Evolutionary conservation across 148 eudicot species (phyloP).

Genomic region (Hydrangea macrophylla): DNA sequence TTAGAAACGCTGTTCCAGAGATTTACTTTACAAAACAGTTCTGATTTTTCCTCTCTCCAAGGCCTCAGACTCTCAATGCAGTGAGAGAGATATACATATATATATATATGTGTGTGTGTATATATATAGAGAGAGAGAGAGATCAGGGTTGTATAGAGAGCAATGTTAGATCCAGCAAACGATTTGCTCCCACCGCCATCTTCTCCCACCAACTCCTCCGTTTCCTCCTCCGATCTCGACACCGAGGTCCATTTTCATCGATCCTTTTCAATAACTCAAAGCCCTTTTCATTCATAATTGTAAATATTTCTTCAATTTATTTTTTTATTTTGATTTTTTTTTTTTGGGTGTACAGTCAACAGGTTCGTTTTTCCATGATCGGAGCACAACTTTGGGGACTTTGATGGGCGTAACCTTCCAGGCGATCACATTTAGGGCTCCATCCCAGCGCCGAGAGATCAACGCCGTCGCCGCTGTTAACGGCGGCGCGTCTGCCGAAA

Average conservation of each 20-base stretch:
- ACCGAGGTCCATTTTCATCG: slow-evolving; percentile 26
- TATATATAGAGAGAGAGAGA: not conserved
- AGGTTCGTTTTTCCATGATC: slow-evolving; percentile 59
- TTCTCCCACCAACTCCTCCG: slow-evolving; percentile 45
- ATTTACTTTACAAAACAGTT: too few species aligned
- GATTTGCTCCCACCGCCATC: slow-evolving; percentile 28
- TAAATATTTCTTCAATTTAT: not conserved
- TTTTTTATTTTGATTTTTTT: not conserved
- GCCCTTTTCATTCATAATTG: not conserved
- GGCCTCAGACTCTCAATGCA: too few species aligned
- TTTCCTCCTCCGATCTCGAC: slow-evolving; percentile 57
- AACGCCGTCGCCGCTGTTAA: not conserved
- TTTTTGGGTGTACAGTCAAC: slow-evolving; percentile 41
- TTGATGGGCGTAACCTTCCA: slow-evolving; percentile 54
- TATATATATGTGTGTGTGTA: not conserved
- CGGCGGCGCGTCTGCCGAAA: not conserved
- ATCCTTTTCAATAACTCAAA: not conserved
- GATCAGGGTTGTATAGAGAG: not conserved
- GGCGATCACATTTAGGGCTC: slow-evolving; percentile 32
- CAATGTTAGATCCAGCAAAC: slow-evolving; percentile 43
- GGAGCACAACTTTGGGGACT: slow-evolving; percentile 50
- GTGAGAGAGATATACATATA: not conserved
- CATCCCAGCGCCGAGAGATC: slow-evolving; percentile 29
- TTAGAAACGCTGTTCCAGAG: too few species aligned
- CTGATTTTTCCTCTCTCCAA: too few species aligned